A percentile compares a stretch with the other conserved stretches of the same genome.
Evolutionary conservation across 305 asterid genomes (phyloP).

Genomic region (Rubia peregrina): DNA sequence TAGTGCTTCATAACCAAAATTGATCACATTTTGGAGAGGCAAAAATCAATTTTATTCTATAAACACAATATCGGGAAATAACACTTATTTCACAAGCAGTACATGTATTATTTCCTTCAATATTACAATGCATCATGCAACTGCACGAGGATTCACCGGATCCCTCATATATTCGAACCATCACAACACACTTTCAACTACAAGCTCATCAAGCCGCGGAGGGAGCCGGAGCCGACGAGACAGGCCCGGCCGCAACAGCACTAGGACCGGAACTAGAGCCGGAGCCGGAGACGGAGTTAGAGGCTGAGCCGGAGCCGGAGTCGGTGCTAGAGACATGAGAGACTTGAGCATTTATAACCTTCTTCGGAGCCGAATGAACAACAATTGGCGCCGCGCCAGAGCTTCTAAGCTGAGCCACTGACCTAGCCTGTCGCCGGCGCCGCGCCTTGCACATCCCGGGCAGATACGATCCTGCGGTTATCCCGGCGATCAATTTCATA

Average conservation of each 20-base stretch:
- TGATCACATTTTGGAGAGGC: background rate
- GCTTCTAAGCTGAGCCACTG: slow-evolving; percentile 1
- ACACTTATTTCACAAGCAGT: background rate
- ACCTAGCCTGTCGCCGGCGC: background rate
- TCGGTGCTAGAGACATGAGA: background rate
- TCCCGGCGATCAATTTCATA: background rate
- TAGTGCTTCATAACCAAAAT: background rate
- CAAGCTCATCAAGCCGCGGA: background rate
- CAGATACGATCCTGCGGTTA: slow-evolving; percentile 12
- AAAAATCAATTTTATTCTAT: background rate
- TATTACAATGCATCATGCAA: background rate
- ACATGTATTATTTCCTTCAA: background rate
- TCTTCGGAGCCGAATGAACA: background rate
- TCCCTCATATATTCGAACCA: background rate
- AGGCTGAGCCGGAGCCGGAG: background rate
- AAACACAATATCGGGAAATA: background rate
- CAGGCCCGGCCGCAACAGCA: too few relatives aligned
- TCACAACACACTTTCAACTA: background rate
- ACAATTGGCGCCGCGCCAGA: background rate
- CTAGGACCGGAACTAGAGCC: background rate
- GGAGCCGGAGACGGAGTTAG: background rate
- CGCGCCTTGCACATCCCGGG: slow-evolving; percentile 10
- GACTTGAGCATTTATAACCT: background rate
- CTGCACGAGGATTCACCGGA: background rate
- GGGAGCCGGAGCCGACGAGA: background rate